These are phyloP conservation scores for Xerocomus brunneocitrinus DNA, from an alignment of 768 basidiomycete genomes.

Conservation along the genomic window DNA sequence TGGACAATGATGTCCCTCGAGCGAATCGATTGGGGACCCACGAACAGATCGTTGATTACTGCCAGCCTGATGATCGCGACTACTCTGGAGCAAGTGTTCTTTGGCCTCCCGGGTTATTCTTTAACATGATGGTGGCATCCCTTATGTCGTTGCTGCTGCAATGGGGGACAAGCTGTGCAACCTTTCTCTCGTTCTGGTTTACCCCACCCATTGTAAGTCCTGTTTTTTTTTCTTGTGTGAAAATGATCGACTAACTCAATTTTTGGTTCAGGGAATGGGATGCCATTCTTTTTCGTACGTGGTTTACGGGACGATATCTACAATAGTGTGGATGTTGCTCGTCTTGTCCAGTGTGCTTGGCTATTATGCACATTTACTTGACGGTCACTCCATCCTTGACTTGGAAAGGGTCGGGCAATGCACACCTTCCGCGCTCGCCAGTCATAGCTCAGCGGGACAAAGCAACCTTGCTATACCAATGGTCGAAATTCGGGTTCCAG, in stretches of 20 bases:
- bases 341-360: slow-evolving; percentile 14
- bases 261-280: slow-evolving; percentile 23
- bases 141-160: slow-evolving; percentile 27
- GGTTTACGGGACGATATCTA: slow-evolving; percentile 28
- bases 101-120: slow-evolving; percentile 21
- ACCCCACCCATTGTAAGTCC: slow-evolving; percentile 8
- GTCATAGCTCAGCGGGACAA: background rate
- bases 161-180: slow-evolving; percentile 30
- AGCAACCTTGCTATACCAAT: background rate
- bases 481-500: background rate
- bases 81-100: background rate
- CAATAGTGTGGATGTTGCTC: slow-evolving; percentile 23
- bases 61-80: background rate
- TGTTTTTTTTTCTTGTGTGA: no score
- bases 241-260: background rate
- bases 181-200: slow-evolving; percentile 24
- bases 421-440: no score
- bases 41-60: slow-evolving; percentile 7
- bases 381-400: background rate
- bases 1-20: background rate
- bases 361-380: background rate
- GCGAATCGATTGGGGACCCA: slow-evolving; percentile 17
- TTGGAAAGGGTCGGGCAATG: background rate
- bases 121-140: slow-evolving; percentile 29
- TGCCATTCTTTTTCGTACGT: slow-evolving; percentile 33